Conservation (phyloP, 208 protist genomes). For the Trypanosomatidae sp. region DNA sequence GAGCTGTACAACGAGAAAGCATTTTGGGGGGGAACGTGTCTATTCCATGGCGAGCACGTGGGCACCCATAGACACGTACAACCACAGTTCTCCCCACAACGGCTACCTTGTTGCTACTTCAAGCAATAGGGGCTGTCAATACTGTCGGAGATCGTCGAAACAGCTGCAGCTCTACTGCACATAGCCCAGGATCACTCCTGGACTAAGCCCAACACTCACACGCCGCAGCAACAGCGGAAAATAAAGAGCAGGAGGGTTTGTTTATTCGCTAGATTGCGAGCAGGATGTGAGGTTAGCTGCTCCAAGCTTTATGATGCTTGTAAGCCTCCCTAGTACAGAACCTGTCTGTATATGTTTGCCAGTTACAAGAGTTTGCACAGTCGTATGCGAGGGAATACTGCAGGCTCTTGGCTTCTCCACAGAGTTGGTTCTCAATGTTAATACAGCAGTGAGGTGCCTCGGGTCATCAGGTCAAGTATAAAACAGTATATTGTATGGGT, state of each 20-base stretch:
- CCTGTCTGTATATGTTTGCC: not conserved
- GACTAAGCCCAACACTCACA: not conserved
- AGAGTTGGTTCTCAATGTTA: not conserved
- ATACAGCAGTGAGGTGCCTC: not conserved
- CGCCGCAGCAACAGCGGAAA: not conserved
- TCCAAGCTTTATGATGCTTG: not conserved
- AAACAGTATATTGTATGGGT: not conserved
- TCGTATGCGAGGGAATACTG: not conserved
- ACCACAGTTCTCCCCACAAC: not conserved
- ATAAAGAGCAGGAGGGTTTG: not conserved
- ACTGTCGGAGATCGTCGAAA: not conserved
- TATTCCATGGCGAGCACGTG: not conserved
- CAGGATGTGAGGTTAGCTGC: not conserved
- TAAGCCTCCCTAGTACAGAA: not conserved
- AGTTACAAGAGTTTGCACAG: not conserved
- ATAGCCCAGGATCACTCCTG: not conserved
- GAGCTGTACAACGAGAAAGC: no score
- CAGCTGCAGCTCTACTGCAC: not conserved
- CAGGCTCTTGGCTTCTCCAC: not conserved
- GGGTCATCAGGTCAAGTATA: not conserved
- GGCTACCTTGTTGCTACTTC: no score
- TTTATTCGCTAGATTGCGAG: not conserved
- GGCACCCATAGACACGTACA: not conserved
- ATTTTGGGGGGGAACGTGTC: not conserved
- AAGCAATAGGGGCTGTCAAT: no score